phyloP scores from a whole-genome alignment of 2,329 filamentous ascomycete genomes.

The Aspergillus novoparasiticus region DNA sequence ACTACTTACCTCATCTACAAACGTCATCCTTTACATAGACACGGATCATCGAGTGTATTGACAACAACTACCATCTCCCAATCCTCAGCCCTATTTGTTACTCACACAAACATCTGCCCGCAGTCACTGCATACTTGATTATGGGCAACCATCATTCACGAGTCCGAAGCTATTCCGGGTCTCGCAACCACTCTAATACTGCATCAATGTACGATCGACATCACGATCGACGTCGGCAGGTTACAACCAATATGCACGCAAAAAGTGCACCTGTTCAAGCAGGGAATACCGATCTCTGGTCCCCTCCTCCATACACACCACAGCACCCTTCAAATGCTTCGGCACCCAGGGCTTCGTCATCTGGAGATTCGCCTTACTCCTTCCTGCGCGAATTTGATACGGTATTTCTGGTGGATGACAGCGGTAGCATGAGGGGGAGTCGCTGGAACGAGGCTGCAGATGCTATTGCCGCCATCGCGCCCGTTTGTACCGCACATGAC shows the following conservation, averaged over 20 bases:
- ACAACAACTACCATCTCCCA: neutral
- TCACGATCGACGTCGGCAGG: neutral
- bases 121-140: neutral
- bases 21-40: neutral
- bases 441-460: slow-evolving; percentile 74
- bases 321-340: slow-evolving; percentile 28
- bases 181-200: neutral
- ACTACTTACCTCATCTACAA: neutral
- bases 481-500: slow-evolving; percentile 79
- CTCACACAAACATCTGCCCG: too few relatives aligned
- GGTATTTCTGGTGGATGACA: slow-evolving; percentile 88
- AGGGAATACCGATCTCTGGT: slow-evolving; percentile 12
- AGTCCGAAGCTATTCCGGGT: neutral
- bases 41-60: neutral
- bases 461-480: slow-evolving; percentile 73
- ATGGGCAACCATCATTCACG: slow-evolving; percentile 13
- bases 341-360: slow-evolving; percentile 17
- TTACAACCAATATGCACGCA: neutral
- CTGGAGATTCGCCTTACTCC: slow-evolving; percentile 66
- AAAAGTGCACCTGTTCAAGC: slow-evolving; percentile 1
- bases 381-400: slow-evolving; percentile 84
- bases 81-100: neutral
- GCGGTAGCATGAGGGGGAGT: slow-evolving; percentile 78
- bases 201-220: neutral
- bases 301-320: slow-evolving; percentile 22